Evolutionary conservation across 140 eudicot genomes (phyloP), one percentile per base, ranked within the genome.

Genomic region (Cichorium intybus): DNA sequence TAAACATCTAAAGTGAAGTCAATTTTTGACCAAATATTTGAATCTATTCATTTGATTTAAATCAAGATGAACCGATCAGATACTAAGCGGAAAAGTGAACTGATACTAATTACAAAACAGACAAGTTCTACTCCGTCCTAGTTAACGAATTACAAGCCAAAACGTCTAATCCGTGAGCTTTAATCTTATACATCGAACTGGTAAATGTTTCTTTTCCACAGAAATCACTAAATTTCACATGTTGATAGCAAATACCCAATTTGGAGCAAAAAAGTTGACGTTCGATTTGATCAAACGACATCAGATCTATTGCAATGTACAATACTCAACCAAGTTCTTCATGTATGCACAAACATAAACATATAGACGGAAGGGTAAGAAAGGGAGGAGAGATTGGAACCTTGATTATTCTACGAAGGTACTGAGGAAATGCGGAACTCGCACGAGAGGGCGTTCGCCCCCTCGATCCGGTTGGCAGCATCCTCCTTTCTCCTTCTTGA

Each of bases 391-490:
- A n/a, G 17, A 24, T 33, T 52, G 66, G 49, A 72, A 87, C 98
- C 92, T 92, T 92, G 86, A 92, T 72, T 9, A 88, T 88, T 74
- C 95, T 74, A 26, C 96, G 96, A 48, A 92, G 86, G 66, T 92
- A 92, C 33, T 91, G 96, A 49, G 91, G 91, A 63, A 85, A 79
- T 31, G 78, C 72, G 5, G 91, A 85, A 75, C 72, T 81, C 62
- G 89, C 60, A 15, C 90, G 95, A 33, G 96, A 70, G 70, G 87
- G 71, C 85, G 81, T 27, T 23, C 98, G 96, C 69, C 84, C 88
- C 68, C 80, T 91, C 12, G 88, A 80, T 45, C 82, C 69, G 7
- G 98, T 91, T 11, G 96, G 98, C 74, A 91, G 71, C 98, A 91
- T 91, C 70, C 68, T 57, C 68, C 9, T 47, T 50, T 43, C 11